Evolutionary conservation across 1,284 basidiomycete species (phyloP).

Genomic region (Tilletia horrida): DNA sequence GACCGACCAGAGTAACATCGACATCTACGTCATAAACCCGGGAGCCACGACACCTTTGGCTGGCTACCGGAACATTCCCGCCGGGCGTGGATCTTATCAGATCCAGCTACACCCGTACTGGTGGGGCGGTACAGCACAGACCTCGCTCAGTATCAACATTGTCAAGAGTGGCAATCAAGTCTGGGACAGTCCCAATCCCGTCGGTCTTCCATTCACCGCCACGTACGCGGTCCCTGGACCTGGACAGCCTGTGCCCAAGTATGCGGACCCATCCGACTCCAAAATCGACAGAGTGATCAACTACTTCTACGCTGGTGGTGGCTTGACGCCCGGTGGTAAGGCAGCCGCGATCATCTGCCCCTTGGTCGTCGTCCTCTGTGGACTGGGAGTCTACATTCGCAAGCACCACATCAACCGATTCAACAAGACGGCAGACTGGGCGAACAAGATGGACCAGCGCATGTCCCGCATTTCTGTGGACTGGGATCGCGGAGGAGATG

Average conservation of each 20-base stretch:
- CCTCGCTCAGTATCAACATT: slow-evolving; percentile 50
- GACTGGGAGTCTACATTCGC: slow-evolving; percentile 39
- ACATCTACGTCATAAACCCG: slow-evolving; percentile 49
- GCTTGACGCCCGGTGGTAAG: slow-evolving; percentile 42
- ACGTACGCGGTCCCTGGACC: slow-evolving; percentile 38
- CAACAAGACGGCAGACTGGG: slow-evolving; percentile 53
- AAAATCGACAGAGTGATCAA: slow-evolving; percentile 29
- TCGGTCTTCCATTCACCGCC: slow-evolving; percentile 47
- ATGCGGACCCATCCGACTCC: slow-evolving; percentile 29
- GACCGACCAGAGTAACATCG: slow-evolving; percentile 32
- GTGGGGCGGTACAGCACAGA: slow-evolving; percentile 40
- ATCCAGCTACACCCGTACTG: slow-evolving; percentile 44
- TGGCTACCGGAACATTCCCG: slow-evolving; percentile 41
- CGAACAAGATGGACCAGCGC: slow-evolving; percentile 52
- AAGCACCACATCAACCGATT: slow-evolving; percentile 50
- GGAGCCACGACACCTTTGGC: slow-evolving; percentile 42
- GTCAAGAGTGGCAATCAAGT: slow-evolving; percentile 50
- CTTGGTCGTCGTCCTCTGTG: slow-evolving; percentile 38
- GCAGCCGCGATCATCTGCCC: slow-evolving; percentile 51
- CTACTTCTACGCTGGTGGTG: slow-evolving; percentile 40
- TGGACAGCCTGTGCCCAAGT: slow-evolving; percentile 32
- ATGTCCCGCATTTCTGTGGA: slow-evolving; percentile 51
- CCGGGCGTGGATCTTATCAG: slow-evolving; percentile 29
- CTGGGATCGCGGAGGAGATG: slow-evolving; percentile 46
- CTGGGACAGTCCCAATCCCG: slow-evolving; percentile 50